Percentiles rank a stretch among this genome's conserved stretches.
Evolutionary conservation across 2,329 filamentous ascomycete species (phyloP).

Genomic region (Alternaria gaisen): DNA sequence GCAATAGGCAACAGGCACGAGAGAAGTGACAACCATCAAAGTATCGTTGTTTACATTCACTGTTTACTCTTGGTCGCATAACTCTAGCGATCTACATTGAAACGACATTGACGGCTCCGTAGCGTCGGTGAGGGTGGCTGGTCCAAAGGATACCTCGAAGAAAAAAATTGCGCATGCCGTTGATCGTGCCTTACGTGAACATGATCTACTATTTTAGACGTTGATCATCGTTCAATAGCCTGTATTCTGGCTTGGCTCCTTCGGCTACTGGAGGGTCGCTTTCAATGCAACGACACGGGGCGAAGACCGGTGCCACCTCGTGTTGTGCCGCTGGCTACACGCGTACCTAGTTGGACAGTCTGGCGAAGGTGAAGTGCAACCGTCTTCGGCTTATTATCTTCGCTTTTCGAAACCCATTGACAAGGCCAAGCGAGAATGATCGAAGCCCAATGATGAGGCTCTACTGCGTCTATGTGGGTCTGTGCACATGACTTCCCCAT

Average conservation of each 20-base stretch:
- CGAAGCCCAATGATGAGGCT: constrained; percentile 6
- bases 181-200: constrained; percentile 1
- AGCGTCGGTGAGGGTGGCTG: not conserved
- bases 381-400: not conserved
- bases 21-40: not conserved
- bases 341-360: not conserved
- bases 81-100: not conserved
- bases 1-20: not conserved
- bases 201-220: not conserved
- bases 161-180: not conserved
- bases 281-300: constrained; percentile 3
- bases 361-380: not conserved
- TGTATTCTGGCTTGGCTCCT: not conserved
- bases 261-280: not conserved
- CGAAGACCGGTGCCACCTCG: not conserved
- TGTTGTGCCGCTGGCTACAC: not conserved
- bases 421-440: not conserved
- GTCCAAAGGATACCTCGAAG: not conserved
- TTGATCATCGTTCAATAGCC: constrained; percentile 1
- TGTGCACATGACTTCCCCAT: constrained; percentile 9
- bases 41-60: not conserved
- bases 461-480: constrained; percentile 3
- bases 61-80: not conserved
- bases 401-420: not conserved
- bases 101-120: not conserved